Evolutionary conservation across 1,139 yeast genomes (phyloP).

Genomic region (Yamadazyma diddensiae): DNA sequence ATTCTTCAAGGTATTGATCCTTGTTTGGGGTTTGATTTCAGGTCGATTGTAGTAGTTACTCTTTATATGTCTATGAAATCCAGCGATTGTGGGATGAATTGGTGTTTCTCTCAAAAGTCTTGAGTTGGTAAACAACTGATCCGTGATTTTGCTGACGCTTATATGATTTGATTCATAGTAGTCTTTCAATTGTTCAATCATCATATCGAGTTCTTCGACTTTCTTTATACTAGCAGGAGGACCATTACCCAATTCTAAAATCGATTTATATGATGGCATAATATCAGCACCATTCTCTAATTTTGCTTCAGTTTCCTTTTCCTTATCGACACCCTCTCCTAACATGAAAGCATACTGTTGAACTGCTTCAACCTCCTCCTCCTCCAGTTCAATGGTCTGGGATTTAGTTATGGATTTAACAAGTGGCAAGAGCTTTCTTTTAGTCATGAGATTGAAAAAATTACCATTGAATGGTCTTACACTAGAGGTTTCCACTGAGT

Average conservation of each 20-base stretch:
- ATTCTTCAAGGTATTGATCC: conserved; percentile 14
- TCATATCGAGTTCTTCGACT: conserved; percentile 44
- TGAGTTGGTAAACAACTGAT: conserved; percentile 4
- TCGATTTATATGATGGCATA: conserved; percentile 10
- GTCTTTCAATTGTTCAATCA: conserved; percentile 46
- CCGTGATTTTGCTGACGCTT: conserved; percentile 10
- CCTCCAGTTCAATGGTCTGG: not conserved
- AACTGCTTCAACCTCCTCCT: conserved; percentile 19
- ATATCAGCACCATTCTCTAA: conserved; percentile 2
- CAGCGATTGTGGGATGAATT: conserved; percentile 6
- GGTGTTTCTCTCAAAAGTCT: conserved; percentile 6
- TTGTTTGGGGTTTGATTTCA: conserved; percentile 14
- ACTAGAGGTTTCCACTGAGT: conserved; percentile 3
- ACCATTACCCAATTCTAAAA: conserved; percentile 10
- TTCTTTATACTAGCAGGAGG: conserved; percentile 21
- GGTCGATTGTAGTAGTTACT: conserved; percentile 9
- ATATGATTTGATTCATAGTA: conserved; percentile 32
- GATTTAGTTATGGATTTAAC: conserved; percentile 9
- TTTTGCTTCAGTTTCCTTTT: conserved; percentile 6
- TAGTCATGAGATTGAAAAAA: conserved; percentile 14
- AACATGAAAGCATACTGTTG: conserved; percentile 31
- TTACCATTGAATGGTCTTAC: conserved; percentile 6
- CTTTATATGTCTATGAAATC: conserved; percentile 8
- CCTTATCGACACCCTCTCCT: conserved; percentile 22
- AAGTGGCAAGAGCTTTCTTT: conserved; percentile 10